Evolutionary conservation across 2,329 filamentous ascomycete genomes (phyloP).

Genomic region (Raffaelea arxii): DNA sequence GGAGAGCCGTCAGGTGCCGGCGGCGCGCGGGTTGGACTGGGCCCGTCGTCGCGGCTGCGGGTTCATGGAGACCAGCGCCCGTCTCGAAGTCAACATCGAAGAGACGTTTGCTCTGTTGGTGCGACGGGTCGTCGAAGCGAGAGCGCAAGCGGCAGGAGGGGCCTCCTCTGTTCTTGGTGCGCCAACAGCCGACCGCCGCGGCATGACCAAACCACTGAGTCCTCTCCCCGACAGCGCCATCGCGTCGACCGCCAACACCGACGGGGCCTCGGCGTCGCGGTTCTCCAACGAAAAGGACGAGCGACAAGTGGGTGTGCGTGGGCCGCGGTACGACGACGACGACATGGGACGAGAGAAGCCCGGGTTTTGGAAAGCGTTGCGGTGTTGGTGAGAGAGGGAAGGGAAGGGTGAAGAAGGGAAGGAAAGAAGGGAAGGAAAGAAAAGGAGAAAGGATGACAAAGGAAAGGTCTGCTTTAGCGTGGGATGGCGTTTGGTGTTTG

Average conservation of each 20-base stretch:
- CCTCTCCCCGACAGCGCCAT: constrained; percentile 34
- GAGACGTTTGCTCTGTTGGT: constrained; percentile 73
- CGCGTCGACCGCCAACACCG: constrained; percentile 30
- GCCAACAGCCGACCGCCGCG: constrained; percentile 35
- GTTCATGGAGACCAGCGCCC: constrained; percentile 83
- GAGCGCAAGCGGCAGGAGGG: constrained; percentile 39
- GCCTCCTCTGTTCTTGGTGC: constrained; percentile 27
- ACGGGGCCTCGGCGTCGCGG: constrained; percentile 11
- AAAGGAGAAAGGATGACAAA: neutral
- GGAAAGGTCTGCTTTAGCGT: neutral
- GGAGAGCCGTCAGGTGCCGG: constrained; percentile 57
- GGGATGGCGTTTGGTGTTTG: neutral
- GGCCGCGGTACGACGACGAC: constrained; percentile 32
- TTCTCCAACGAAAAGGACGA: constrained; percentile 6
- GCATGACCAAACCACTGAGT: constrained; percentile 48
- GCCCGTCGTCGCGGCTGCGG: constrained; percentile 62
- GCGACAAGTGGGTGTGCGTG: constrained; percentile 33
- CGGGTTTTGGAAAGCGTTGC: constrained; percentile 46
- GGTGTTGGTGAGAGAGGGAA: constrained; percentile 40
- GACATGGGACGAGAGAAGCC: constrained; percentile 27
- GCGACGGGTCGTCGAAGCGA: constrained; percentile 49
- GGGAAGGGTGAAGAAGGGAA: neutral
- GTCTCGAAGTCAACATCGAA: constrained; percentile 80
- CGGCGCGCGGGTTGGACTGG: constrained; percentile 66
- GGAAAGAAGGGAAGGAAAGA: neutral